These are phyloP conservation scores for Pythium volutum DNA, from an alignment of 352 stramenopile genomes.

Conservation along the genomic window DNA sequence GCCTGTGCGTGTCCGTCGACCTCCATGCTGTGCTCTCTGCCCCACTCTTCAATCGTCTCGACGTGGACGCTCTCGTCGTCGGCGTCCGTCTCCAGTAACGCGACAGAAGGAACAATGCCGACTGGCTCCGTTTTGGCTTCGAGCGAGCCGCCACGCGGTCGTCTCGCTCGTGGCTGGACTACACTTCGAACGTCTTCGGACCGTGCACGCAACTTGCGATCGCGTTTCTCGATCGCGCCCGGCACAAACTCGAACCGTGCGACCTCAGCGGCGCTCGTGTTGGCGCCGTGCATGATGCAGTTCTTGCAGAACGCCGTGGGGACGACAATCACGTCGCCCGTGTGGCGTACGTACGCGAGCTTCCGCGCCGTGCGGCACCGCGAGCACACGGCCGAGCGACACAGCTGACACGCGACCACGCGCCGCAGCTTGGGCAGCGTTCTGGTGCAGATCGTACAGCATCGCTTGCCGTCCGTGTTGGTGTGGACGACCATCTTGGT, in stretches of 20 bases:
- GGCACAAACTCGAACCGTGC: conserved; percentile 3
- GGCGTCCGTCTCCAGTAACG: not conserved
- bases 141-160: not conserved
- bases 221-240: not conserved
- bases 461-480: conserved; percentile 2
- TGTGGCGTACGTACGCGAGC: not conserved
- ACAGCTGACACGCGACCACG: conserved; percentile 6
- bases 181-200: not conserved
- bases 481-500: not conserved
- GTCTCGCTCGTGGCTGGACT: not conserved
- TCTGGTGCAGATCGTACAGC: not conserved
- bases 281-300: conserved; percentile 4
- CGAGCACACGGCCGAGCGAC: not conserved
- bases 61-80: not conserved
- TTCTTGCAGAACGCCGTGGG: conserved; percentile 7
- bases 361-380: conserved; percentile 5
- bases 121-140: not conserved
- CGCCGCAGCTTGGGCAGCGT: not conserved
- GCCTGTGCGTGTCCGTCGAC: not conserved
- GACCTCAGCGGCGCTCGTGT: not conserved
- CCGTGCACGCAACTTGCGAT: not conserved
- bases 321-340: not conserved
- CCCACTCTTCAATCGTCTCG: conserved; percentile 7
- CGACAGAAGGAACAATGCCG: not conserved
- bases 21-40: not conserved